A percentile compares a stretch with the other conserved stretches of the same genome.
Conservation (phyloP, 1,139 yeast species). For the Eremothecium gossypii region DNA sequence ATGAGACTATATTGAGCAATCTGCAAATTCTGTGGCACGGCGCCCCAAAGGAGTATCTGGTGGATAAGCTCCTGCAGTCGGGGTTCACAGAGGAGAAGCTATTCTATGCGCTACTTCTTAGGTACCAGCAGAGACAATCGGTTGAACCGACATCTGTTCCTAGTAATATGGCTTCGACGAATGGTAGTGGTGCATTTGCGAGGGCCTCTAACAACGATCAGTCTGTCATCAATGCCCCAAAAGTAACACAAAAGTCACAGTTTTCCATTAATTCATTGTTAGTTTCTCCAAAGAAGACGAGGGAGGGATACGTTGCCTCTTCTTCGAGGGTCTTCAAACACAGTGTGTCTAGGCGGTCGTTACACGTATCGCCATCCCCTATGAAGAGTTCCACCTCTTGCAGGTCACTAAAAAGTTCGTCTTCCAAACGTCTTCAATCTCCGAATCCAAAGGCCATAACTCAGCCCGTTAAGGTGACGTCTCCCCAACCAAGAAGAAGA, state of each 20-base stretch:
- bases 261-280: conserved; percentile 22
- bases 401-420: conserved; percentile 6
- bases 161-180: neutral
- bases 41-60: conserved; percentile 52
- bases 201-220: neutral
- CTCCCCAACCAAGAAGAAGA: conserved; percentile 12
- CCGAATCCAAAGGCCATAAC: neutral
- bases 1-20: conserved; percentile 73
- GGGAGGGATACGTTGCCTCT: conserved; percentile 20
- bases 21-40: conserved; percentile 90
- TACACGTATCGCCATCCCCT: conserved; percentile 6
- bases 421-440: conserved; percentile 5
- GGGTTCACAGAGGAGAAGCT: conserved; percentile 76
- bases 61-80: conserved; percentile 48
- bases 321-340: conserved; percentile 24
- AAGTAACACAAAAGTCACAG: conserved; percentile 24
- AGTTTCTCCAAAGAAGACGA: conserved; percentile 7
- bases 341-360: conserved; percentile 17
- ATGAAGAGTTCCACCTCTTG: conserved; percentile 5
- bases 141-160: neutral
- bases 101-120: conserved; percentile 72
- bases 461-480: conserved; percentile 3
- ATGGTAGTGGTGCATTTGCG: neutral
- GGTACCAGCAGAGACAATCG: conserved; percentile 56
- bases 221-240: conserved; percentile 19